These are phyloP conservation scores for Fusarium odoratissimum DNA, from an alignment of 2,329 filamentous ascomycete species.

Conservation along the genomic window DNA sequence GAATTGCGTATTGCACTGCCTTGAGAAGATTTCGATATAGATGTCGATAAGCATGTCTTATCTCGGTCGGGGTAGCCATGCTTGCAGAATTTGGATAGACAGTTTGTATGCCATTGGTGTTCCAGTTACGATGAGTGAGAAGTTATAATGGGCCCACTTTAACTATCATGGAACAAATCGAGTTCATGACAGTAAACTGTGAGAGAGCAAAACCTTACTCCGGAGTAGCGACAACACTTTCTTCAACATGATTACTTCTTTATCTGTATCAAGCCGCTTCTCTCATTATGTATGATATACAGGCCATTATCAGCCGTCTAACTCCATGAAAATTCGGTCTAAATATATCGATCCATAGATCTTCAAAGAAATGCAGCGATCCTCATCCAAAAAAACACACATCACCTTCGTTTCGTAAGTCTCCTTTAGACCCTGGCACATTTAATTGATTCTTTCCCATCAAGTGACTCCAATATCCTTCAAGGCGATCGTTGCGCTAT, in stretches of 20 bases:
- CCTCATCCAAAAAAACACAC: constrained; percentile 20
- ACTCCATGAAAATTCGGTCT: constrained; percentile 36
- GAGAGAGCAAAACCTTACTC: not conserved
- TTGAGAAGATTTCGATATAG: constrained; percentile 75
- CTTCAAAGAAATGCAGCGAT: constrained; percentile 13
- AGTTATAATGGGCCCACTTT: constrained; percentile 25
- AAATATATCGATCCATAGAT: constrained; percentile 31
- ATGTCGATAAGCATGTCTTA: constrained; percentile 75
- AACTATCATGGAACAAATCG: not conserved
- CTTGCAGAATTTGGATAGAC: not conserved
- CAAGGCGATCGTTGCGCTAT: constrained; percentile 13
- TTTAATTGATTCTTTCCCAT: constrained; percentile 11
- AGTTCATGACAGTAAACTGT: not conserved
- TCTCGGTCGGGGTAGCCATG: constrained; percentile 50
- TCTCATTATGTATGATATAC: constrained; percentile 33
- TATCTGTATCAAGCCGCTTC: constrained; percentile 5
- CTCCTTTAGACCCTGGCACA: constrained; percentile 1
- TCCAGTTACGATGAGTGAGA: not conserved
- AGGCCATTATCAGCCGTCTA: constrained; percentile 28
- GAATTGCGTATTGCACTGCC: constrained; percentile 78
- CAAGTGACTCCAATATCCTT: constrained; percentile 23
- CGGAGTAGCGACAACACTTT: not conserved
- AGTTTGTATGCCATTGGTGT: not conserved
- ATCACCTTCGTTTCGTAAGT: constrained; percentile 25
- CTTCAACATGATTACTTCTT: not conserved